These are phyloP conservation scores for Fomes fomentarius DNA, from an alignment of 1,284 basidiomycete genomes.

Conservation along the genomic window DNA sequence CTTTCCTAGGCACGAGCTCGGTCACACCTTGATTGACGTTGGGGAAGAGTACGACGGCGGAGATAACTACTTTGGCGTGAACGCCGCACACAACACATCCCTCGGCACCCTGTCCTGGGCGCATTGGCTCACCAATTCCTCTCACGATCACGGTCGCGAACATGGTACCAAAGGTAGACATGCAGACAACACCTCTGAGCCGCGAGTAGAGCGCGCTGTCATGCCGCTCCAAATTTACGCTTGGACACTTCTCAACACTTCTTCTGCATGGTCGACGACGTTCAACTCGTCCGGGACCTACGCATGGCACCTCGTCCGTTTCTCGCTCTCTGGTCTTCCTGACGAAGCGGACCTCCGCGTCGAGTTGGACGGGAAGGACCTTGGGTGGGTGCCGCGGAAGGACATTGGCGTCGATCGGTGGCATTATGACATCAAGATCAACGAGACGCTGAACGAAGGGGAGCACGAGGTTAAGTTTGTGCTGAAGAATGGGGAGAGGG, in stretches of 20 bases:
- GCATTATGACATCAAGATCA: constrained; percentile 65
- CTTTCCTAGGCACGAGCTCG: constrained; percentile 66
- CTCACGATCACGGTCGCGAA: constrained; percentile 16
- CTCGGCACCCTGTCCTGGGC: constrained; percentile 61
- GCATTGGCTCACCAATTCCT: constrained; percentile 63
- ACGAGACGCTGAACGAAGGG: constrained; percentile 47
- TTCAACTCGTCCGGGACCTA: constrained; percentile 74
- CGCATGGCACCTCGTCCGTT: constrained; percentile 64
- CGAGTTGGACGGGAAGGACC: constrained; percentile 60
- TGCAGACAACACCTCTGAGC: too few species aligned
- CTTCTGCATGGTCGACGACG: constrained; percentile 55
- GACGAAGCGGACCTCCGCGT: constrained; percentile 56
- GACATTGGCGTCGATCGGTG: constrained; percentile 70
- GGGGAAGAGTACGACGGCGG: constrained; percentile 91
- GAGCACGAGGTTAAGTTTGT: constrained; percentile 60
- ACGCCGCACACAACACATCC: constrained; percentile 54
- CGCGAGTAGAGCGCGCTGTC: constrained; percentile 67
- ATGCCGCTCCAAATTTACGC: constrained; percentile 81
- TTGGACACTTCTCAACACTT: constrained; percentile 71
- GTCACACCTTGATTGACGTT: constrained; percentile 78
- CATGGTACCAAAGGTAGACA: background rate
- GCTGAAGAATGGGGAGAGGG: constrained; percentile 51
- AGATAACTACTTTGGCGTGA: constrained; percentile 74
- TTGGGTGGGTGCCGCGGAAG: constrained; percentile 58
- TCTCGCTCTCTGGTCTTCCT: constrained; percentile 81